phyloP scores from a whole-genome alignment of 2,329 filamentous ascomycete species.

The Pseudogymnoascus sp. region DNA sequence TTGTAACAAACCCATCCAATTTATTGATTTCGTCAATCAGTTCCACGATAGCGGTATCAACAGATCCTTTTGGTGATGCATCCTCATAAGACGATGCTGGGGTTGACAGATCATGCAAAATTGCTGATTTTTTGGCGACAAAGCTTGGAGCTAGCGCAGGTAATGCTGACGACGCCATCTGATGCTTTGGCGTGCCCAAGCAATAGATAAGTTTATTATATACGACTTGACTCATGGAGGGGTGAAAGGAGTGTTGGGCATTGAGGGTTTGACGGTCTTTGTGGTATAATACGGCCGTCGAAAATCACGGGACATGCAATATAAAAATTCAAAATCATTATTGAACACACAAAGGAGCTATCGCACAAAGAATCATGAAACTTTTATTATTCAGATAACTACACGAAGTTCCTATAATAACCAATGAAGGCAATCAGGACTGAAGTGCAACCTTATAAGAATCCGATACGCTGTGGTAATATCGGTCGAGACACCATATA shows the following conservation, averaged over 20 bases:
- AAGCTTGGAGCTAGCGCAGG: constrained; percentile 34
- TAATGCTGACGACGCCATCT: neutral
- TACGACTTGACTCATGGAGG: neutral
- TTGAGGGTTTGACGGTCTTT: neutral
- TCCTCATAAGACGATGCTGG: constrained; percentile 70
- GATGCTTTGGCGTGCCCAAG: neutral
- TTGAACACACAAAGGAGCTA: neutral
- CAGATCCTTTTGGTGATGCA: constrained; percentile 78
- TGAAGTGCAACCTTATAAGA: neutral
- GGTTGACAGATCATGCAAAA: constrained; percentile 61
- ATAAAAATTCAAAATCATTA: neutral
- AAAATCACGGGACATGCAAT: neutral
- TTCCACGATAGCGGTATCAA: constrained; percentile 71
- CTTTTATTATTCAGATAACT: neutral
- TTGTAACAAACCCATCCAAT: constrained; percentile 72
- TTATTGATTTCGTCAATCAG: constrained; percentile 74
- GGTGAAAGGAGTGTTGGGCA: neutral
- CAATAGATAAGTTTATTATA: neutral
- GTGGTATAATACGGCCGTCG: neutral
- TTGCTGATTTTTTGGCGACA: constrained; percentile 59
- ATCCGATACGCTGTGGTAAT: neutral
- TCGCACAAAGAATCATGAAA: neutral
- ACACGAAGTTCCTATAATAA: neutral
- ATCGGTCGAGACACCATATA: neutral
- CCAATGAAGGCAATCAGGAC: neutral